phyloP scores from a whole-genome alignment of 306 rosid species.

The Begonia fuchsioides region DNA sequence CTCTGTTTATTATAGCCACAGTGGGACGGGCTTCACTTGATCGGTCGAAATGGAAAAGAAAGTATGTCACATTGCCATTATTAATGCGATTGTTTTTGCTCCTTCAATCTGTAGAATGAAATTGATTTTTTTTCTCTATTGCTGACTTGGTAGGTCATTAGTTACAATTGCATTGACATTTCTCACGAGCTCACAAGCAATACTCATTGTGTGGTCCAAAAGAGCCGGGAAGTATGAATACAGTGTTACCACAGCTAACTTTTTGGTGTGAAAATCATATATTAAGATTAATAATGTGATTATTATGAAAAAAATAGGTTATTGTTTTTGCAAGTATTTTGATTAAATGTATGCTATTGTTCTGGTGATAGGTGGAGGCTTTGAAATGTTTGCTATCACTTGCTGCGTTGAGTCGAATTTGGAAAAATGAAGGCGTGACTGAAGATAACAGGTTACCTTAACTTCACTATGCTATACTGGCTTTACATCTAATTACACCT shows the following conservation, averaged over 20 bases:
- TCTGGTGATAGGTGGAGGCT: conserved; percentile 50
- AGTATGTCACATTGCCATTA: conserved; percentile 16
- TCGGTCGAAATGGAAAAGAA: conserved; percentile 40
- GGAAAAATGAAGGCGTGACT: conserved; percentile 71
- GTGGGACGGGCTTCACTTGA: no score
- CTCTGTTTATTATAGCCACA: conserved; percentile 9
- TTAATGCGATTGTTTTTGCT: neutral
- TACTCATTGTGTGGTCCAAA: conserved; percentile 94
- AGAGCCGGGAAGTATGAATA: no score
- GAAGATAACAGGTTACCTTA: no score
- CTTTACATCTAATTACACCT: neutral
- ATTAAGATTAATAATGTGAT: no score
- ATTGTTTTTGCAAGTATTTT: neutral
- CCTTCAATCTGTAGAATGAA: conserved; percentile 4
- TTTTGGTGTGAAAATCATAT: conserved; percentile 35
- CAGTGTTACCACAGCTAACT: conserved; percentile 93
- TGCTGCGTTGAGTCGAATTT: conserved; percentile 42
- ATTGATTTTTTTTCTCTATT: conserved; percentile 4
- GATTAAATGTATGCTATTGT: conserved; percentile 6
- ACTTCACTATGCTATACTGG: neutral
- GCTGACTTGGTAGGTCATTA: conserved; percentile 9
- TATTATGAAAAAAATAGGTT: neutral
- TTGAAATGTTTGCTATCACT: conserved; percentile 85
- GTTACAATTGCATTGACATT: conserved; percentile 75
- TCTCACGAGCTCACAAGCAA: conserved; percentile 91